Evolutionary conservation across 23 red algal genomes (phyloP).

Genomic region (Chondrus crispus): DNA sequence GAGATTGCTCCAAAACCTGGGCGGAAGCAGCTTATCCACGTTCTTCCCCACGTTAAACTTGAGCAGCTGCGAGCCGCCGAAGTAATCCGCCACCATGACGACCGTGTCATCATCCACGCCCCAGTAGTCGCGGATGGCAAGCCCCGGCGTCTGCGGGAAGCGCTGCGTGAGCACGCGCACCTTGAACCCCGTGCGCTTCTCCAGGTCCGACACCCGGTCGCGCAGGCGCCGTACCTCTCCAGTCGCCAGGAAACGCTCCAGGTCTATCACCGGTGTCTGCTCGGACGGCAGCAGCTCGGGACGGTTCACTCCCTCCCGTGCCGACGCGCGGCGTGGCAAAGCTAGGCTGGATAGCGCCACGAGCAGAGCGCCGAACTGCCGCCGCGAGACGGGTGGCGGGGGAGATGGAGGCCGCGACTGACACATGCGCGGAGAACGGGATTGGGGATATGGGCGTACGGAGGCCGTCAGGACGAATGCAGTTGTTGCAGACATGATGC

Average conservation of each 20-base stretch:
- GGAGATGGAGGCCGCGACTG: too few relatives aligned
- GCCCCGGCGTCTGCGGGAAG: constrained; percentile 87
- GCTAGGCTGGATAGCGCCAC: neutral
- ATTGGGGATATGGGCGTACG: neutral
- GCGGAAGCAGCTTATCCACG: constrained; percentile 76
- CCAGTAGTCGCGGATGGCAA: constrained; percentile 97
- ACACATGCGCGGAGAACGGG: too few relatives aligned
- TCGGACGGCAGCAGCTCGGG: constrained; percentile 68
- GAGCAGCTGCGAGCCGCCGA: constrained; percentile 83
- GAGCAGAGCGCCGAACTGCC: too few relatives aligned
- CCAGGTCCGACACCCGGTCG: constrained; percentile 61
- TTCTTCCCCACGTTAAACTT: constrained; percentile 95
- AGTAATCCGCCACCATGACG: constrained; percentile 95
- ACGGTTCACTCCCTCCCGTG: constrained; percentile 83
- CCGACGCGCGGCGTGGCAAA: constrained; percentile 6
- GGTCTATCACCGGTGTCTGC: constrained; percentile 68
- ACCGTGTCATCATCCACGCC: constrained; percentile 87
- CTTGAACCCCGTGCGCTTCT: constrained; percentile 79
- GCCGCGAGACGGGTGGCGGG: too few relatives aligned
- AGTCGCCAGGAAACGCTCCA: constrained; percentile 74
- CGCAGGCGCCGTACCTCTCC: constrained; percentile 57
- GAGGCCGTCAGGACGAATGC: neutral
- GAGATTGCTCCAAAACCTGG: constrained; percentile 87
- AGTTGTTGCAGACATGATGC: neutral
- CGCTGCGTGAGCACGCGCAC: constrained; percentile 88